Percentiles rank a stretch among this genome's conserved stretches.
These are phyloP conservation scores for Triglochin maritima DNA, from an alignment of 106 monocot genomes.

Conservation along the genomic window DNA sequence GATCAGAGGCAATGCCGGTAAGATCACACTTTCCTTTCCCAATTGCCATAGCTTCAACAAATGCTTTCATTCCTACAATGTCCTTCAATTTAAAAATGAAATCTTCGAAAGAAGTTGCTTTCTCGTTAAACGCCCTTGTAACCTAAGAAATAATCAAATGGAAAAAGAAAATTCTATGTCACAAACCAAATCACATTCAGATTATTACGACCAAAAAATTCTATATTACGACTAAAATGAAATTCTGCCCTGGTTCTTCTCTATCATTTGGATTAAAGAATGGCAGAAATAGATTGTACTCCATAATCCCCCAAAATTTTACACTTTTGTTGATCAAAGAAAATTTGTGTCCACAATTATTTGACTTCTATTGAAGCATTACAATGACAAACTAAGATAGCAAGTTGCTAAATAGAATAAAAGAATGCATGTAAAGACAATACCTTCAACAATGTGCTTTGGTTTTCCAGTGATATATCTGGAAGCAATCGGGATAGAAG, in stretches of 20 bases:
- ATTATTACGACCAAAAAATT: too few relatives aligned
- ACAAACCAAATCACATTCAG: too few relatives aligned
- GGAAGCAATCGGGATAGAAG: slow-evolving; percentile 51
- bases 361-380: too few relatives aligned
- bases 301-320: too few relatives aligned
- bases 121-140: slow-evolving; percentile 43
- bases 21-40: slow-evolving; percentile 76
- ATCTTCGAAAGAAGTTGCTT: slow-evolving; percentile 47
- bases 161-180: background rate
- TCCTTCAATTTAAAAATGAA: slow-evolving; percentile 49
- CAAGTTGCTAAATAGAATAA: too few relatives aligned
- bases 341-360: too few relatives aligned
- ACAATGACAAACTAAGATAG: too few relatives aligned
- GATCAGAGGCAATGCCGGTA: slow-evolving; percentile 41
- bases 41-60: slow-evolving; percentile 67
- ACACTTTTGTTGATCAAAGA: too few relatives aligned
- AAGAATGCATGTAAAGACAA: background rate
- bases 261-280: too few relatives aligned
- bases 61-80: slow-evolving; percentile 36
- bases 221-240: too few relatives aligned
- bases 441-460: slow-evolving; percentile 61
- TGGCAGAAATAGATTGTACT: too few relatives aligned
- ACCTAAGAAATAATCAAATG: slow-evolving; percentile 29
- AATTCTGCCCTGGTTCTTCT: too few relatives aligned
- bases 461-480: slow-evolving; percentile 18